A percentile compares a stretch with the other conserved stretches of the same genome.
These are phyloP conservation scores for Exserohilum turcica DNA, from an alignment of 2,329 filamentous ascomycete genomes.

Conservation along the genomic window DNA sequence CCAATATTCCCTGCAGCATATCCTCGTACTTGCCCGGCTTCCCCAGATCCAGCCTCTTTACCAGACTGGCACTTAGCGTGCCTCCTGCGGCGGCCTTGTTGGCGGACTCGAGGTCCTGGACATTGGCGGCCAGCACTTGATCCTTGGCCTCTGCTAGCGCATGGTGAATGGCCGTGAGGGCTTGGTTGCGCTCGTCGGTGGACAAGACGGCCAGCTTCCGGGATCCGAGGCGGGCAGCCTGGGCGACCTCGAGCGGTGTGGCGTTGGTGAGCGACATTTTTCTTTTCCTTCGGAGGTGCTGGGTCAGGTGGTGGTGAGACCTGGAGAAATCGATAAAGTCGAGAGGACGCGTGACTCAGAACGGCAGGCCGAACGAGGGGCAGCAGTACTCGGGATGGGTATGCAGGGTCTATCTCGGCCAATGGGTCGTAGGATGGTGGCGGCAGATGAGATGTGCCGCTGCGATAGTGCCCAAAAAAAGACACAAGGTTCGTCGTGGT, in stretches of 20 bases:
- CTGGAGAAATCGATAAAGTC: slow-evolving; percentile 15
- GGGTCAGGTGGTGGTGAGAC: slow-evolving; percentile 22
- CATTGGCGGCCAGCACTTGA: slow-evolving; percentile 84
- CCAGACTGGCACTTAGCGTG: slow-evolving; percentile 76
- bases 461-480: slow-evolving; percentile 31
- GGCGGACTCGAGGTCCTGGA: slow-evolving; percentile 77
- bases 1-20: slow-evolving; percentile 93
- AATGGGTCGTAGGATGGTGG: slow-evolving; percentile 21
- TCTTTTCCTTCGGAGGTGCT: slow-evolving; percentile 23
- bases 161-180: slow-evolving; percentile 79
- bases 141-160: slow-evolving; percentile 73
- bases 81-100: slow-evolving; percentile 75
- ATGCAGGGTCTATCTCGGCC: slow-evolving; percentile 29
- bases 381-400: slow-evolving; percentile 21
- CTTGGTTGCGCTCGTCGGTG: slow-evolving; percentile 76
- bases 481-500: slow-evolving; percentile 15
- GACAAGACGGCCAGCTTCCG: slow-evolving; percentile 81
- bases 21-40: slow-evolving; percentile 94
- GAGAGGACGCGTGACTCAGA: slow-evolving; percentile 34
- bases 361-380: slow-evolving; percentile 18
- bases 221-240: slow-evolving; percentile 78
- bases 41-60: slow-evolving; percentile 85
- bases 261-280: slow-evolving; percentile 85
- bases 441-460: slow-evolving; percentile 11
- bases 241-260: slow-evolving; percentile 76